Percentiles rank a stretch among this genome's conserved stretches.
These are phyloP conservation scores for Podospora didyma DNA, from an alignment of 495 filamentous ascomycete genomes.

Conservation along the genomic window DNA sequence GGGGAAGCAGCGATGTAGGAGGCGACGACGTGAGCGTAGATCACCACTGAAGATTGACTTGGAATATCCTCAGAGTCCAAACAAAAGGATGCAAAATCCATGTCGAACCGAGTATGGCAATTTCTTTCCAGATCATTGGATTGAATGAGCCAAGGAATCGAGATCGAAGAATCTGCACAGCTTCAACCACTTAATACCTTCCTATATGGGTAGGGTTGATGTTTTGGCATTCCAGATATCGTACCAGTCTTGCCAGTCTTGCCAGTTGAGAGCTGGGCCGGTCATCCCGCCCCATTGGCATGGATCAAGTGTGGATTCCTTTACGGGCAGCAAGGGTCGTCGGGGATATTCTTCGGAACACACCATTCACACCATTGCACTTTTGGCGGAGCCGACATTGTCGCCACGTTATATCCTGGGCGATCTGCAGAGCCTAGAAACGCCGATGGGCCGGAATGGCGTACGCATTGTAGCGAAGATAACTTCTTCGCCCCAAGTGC, in stretches of 20 bases:
- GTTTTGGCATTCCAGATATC: neutral
- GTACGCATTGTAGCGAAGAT: conserved; percentile 3
- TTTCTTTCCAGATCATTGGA: no score
- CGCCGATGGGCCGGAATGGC: neutral
- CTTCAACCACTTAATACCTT: no score
- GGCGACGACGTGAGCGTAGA: no score
- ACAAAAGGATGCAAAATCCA: no score
- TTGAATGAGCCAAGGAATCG: no score
- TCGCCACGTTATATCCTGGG: conserved; percentile 17
- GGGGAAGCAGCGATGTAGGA: no score
- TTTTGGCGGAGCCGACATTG: conserved; percentile 9
- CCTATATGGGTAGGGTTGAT: neutral
- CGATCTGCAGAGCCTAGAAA: conserved; percentile 23
- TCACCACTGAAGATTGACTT: no score
- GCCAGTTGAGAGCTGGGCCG: conserved; percentile 9
- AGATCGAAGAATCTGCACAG: no score
- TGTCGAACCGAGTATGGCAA: no score
- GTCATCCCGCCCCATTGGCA: conserved; percentile 21
- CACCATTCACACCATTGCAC: conserved; percentile 14
- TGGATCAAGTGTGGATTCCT: conserved; percentile 11
- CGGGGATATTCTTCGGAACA: conserved; percentile 1
- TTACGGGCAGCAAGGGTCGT: neutral
- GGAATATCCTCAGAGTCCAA: no score
- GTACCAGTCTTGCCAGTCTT: neutral
- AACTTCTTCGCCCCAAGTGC: neutral